Evolutionary conservation across 306 rosid species (phyloP).

Genomic region (Elaeagnus macrophylla): DNA sequence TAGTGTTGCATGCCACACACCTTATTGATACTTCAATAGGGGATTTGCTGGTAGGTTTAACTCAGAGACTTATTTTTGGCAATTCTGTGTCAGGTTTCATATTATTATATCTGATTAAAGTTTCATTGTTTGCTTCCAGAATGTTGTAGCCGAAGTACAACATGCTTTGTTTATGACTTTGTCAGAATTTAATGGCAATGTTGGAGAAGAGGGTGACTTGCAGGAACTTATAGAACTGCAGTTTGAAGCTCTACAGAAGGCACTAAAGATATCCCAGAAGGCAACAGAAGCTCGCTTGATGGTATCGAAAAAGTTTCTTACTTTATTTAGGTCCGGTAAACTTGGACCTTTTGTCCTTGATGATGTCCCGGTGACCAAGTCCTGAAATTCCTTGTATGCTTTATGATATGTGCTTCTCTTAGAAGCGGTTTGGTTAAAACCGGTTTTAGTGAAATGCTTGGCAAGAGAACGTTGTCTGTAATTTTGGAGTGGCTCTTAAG

Average conservation of each 20-base stretch:
- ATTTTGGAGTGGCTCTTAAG: too few relatives aligned
- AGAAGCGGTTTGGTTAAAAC: too few relatives aligned
- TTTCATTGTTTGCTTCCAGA: conserved; percentile 24
- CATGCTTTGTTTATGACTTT: conserved; percentile 35
- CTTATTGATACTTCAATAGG: too few relatives aligned
- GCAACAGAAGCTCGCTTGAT: conserved; percentile 75
- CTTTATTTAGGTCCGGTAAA: conserved; percentile 72
- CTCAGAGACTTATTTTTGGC: too few relatives aligned
- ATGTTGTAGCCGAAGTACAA: conserved; percentile 62
- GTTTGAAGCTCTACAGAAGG: conserved; percentile 68
- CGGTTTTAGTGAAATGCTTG: too few relatives aligned
- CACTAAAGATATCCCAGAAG: conserved; percentile 64
- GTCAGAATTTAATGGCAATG: conserved; percentile 22
- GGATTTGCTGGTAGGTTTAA: too few relatives aligned
- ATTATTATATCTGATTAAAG: background rate
- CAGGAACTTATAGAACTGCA: conserved; percentile 62
- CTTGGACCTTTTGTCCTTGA: conserved; percentile 85
- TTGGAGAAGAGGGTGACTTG: conserved; percentile 45
- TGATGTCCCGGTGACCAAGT: conserved; percentile 48
- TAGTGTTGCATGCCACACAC: background rate
- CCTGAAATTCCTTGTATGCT: background rate
- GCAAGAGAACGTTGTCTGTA: too few relatives aligned
- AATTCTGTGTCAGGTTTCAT: too few relatives aligned
- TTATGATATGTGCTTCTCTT: too few relatives aligned
- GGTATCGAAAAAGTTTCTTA: conserved; percentile 81